Evolutionary conservation across 352 stramenopile genomes (phyloP).

Genomic region (Phytophthora syringae): DNA sequence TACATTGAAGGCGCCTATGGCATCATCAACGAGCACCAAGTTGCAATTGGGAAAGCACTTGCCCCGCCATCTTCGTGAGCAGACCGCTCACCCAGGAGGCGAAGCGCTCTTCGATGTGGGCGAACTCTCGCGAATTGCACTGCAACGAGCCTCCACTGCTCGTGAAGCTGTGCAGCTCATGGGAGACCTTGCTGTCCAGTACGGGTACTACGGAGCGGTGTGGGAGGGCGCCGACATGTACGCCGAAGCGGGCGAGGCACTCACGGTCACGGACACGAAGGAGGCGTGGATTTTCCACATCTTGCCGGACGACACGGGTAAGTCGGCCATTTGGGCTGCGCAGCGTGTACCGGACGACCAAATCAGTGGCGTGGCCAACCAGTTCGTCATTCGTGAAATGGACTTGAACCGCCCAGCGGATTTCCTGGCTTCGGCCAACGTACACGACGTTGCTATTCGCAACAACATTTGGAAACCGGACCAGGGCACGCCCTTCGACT

Average conservation of each 20-base stretch:
- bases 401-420: constrained; percentile 73
- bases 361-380: constrained; percentile 90
- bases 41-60: constrained; percentile 88
- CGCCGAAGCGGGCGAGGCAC: constrained; percentile 87
- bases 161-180: constrained; percentile 90
- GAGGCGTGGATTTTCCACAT: constrained; percentile 98
- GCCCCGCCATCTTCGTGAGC: constrained; percentile 64
- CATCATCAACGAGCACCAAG: constrained; percentile 86
- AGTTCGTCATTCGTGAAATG: constrained; percentile 94
- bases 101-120: constrained; percentile 90
- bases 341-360: constrained; percentile 92
- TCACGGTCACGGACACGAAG: constrained; percentile 90
- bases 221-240: constrained; percentile 73
- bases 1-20: constrained; percentile 85
- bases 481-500: constrained; percentile 81
- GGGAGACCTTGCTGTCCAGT: constrained; percentile 91
- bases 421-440: constrained; percentile 91
- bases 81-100: constrained; percentile 69
- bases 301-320: constrained; percentile 92
- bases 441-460: constrained; percentile 88
- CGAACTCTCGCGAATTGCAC: constrained; percentile 89
- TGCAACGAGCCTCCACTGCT: constrained; percentile 86
- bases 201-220: constrained; percentile 94
- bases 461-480: constrained; percentile 80
- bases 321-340: constrained; percentile 93